Evolutionary conservation across 306 rosid species (phyloP).

Genomic region (Sicyos edulis): DNA sequence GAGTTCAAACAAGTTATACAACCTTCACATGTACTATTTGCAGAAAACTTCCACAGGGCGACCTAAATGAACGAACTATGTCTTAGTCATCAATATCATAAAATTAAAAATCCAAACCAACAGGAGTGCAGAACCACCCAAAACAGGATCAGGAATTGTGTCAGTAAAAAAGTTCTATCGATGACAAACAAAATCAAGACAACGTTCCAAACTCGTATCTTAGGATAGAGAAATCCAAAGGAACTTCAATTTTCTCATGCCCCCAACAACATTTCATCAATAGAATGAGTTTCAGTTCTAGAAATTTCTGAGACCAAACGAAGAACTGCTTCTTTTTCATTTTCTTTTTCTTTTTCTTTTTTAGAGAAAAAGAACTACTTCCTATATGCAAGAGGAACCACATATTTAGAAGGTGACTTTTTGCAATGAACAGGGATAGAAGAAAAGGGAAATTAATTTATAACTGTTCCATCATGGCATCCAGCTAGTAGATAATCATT

Average conservation of each 20-base stretch:
- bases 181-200: too few relatives aligned
- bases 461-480: slow-evolving; percentile 97
- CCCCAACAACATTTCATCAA: neutral
- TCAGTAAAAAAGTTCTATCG: neutral
- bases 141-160: neutral
- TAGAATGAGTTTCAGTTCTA: neutral
- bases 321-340: neutral
- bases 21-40: slow-evolving; percentile 50
- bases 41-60: slow-evolving; percentile 83
- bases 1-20: slow-evolving; percentile 27
- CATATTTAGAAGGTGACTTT: neutral
- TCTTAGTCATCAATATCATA: slow-evolving; percentile 29
- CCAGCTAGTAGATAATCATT: slow-evolving; percentile 78
- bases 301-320: slow-evolving; percentile 11
- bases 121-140: slow-evolving; percentile 2
- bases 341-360: too few relatives aligned
- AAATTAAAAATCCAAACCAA: slow-evolving; percentile 13
- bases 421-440: neutral
- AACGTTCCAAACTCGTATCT: neutral
- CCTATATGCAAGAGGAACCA: neutral
- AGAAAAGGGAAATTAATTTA: slow-evolving; percentile 16
- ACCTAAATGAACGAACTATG: slow-evolving; percentile 45
- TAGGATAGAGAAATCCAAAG: neutral
- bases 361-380: too few relatives aligned
- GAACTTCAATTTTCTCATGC: slow-evolving; percentile 12